Conservation (phyloP, 2,329 filamentous ascomycete genomes). For the Ophiocordyceps australis region DNA sequence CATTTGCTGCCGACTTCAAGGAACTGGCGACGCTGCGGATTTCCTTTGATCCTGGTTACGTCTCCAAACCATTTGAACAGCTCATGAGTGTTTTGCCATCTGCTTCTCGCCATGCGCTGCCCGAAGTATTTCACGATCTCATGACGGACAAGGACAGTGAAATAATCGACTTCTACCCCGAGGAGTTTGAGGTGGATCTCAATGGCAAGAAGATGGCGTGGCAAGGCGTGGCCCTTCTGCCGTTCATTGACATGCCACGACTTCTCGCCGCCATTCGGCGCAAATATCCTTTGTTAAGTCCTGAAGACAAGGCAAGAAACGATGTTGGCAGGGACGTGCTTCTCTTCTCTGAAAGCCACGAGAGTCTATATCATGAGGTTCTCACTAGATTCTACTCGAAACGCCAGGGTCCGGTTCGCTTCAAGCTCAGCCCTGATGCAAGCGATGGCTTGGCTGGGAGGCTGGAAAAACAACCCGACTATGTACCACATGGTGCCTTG, state of each 20-base stretch:
- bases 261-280: conserved; percentile 66
- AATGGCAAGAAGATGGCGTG: conserved; percentile 98
- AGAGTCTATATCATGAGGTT: conserved; percentile 66
- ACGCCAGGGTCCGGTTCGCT: conserved; percentile 47
- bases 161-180: conserved; percentile 95
- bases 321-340: conserved; percentile 63
- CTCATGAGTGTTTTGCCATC: conserved; percentile 95
- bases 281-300: conserved; percentile 62
- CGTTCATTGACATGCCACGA: conserved; percentile 88
- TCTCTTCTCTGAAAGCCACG: conserved; percentile 67
- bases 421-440: conserved; percentile 55
- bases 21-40: conserved; percentile 65
- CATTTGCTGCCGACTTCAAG: conserved; percentile 89
- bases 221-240: conserved; percentile 86
- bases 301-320: conserved; percentile 66
- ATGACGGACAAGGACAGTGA: conserved; percentile 81
- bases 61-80: conserved; percentile 88
- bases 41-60: conserved; percentile 64
- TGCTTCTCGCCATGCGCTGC: conserved; percentile 80
- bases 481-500: conserved; percentile 71
- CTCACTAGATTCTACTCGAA: conserved; percentile 83
- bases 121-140: conserved; percentile 69
- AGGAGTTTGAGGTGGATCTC: conserved; percentile 80
- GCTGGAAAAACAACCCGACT: conserved; percentile 65
- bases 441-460: conserved; percentile 67